Conservation (phyloP, 2,329 filamentous ascomycete genomes). For the Hypomyces rosellus region DNA sequence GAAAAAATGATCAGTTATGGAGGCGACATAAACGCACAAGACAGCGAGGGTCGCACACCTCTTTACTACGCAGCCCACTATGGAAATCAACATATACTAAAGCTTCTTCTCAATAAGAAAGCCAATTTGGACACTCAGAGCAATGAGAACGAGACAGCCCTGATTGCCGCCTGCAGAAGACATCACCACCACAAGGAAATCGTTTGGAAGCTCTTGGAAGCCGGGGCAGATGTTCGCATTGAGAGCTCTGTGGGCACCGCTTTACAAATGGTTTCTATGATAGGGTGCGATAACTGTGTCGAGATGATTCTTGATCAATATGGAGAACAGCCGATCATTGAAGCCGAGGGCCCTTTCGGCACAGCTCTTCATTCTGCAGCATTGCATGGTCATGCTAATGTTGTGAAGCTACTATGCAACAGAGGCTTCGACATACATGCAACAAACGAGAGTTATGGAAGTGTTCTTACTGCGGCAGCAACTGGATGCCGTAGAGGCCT, state of each 20-base stretch:
- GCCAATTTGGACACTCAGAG: no score
- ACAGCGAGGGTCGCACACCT: no score
- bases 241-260: conserved; percentile 2
- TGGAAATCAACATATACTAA: no score
- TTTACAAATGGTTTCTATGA: conserved; percentile 1
- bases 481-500: neutral
- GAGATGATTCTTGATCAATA: neutral
- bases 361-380: conserved; percentile 1
- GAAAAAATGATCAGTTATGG: no score
- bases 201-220: neutral
- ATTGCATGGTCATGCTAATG: neutral
- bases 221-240: neutral
- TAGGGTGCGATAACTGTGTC: neutral
- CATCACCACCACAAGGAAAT: neutral
- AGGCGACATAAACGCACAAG: no score
- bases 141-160: neutral
- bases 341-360: neutral
- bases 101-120: no score
- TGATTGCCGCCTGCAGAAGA: neutral
- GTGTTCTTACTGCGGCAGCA: neutral
- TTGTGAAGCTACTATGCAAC: neutral
- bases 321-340: no score
- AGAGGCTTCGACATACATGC: neutral
- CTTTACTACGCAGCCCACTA: no score
- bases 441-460: neutral